A percentile compares a stretch with the other conserved stretches of the same genome.
Evolutionary conservation across 352 stramenopile genomes (phyloP).

Genomic region (Pythium brachiatum): DNA sequence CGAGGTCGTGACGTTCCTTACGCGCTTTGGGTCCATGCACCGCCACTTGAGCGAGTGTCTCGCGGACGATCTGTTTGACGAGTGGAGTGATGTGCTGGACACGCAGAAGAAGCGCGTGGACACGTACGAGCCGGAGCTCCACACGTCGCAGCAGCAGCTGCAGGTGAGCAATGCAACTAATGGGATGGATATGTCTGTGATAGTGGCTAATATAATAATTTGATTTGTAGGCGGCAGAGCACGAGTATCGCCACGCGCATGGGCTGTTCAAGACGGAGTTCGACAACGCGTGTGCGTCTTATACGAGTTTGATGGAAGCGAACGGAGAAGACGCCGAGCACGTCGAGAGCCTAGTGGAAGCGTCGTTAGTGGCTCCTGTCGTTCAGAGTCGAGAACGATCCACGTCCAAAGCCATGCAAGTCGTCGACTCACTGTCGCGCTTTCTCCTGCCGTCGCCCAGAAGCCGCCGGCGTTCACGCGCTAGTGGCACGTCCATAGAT

Average conservation of each 20-base stretch:
- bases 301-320: neutral
- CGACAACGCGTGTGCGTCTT: conserved; percentile 9
- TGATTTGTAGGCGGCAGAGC: conserved; percentile 12
- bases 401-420: conserved; percentile 25
- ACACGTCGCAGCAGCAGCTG: conserved; percentile 3
- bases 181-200: no score
- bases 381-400: conserved; percentile 2
- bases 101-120: conserved; percentile 23
- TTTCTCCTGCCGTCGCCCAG: conserved; percentile 6
- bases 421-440: conserved; percentile 20
- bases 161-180: no score
- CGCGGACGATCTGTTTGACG: conserved; percentile 22
- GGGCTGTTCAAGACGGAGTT: conserved; percentile 13
- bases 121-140: conserved; percentile 13
- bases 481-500: neutral
- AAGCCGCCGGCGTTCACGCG: neutral
- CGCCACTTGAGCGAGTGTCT: conserved; percentile 28
- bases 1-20: conserved; percentile 35
- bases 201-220: no score
- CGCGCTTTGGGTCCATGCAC: conserved; percentile 31
- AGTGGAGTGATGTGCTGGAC: conserved; percentile 22
- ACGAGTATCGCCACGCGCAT: conserved; percentile 9
- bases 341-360: conserved; percentile 8
- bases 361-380: neutral
- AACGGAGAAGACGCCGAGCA: neutral